Evolutionary conservation across 1,284 basidiomycete species (phyloP).

Genomic region (Jaminaea rosea): DNA sequence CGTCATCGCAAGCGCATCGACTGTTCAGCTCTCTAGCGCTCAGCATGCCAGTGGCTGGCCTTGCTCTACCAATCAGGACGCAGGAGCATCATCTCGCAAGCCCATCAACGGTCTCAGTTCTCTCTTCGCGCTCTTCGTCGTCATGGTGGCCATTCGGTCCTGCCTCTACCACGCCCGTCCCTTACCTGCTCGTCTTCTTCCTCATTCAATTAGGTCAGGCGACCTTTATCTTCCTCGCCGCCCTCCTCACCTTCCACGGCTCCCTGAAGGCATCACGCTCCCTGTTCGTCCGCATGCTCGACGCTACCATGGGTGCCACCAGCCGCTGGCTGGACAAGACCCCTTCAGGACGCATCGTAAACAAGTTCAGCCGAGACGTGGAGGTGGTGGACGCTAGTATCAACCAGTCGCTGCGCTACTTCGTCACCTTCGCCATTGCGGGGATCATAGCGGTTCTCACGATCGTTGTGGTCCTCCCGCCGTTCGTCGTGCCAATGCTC

Average conservation of each 20-base stretch:
- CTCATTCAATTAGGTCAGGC: not conserved
- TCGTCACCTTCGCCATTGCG: conserved; percentile 6
- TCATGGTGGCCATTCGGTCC: conserved; percentile 1
- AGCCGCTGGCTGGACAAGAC: conserved; percentile 32
- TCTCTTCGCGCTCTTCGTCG: not conserved
- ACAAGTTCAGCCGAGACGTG: conserved; percentile 51
- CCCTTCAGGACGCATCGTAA: conserved; percentile 52
- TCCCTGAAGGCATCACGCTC: conserved; percentile 16
- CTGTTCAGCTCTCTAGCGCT: conserved; percentile 2
- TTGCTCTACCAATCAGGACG: too few species aligned
- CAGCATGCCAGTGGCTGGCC: not conserved
- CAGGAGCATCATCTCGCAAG: too few species aligned
- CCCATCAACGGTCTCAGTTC: not conserved
- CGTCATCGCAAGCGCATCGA: not conserved
- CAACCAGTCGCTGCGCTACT: conserved; percentile 12
- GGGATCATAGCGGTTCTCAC: conserved; percentile 46
- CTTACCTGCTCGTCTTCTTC: conserved; percentile 1
- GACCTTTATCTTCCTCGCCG: not conserved
- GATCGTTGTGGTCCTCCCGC: conserved; percentile 5
- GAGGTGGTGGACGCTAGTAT: conserved; percentile 52
- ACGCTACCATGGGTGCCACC: conserved; percentile 25
- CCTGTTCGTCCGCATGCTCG: conserved; percentile 28
- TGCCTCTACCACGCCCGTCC: not conserved
- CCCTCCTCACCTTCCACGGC: conserved; percentile 1
- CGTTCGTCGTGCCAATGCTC: conserved; percentile 28